Base-by-base conservation (phyloP, 306 rosid species). In the Quercus variabilis region DNA sequence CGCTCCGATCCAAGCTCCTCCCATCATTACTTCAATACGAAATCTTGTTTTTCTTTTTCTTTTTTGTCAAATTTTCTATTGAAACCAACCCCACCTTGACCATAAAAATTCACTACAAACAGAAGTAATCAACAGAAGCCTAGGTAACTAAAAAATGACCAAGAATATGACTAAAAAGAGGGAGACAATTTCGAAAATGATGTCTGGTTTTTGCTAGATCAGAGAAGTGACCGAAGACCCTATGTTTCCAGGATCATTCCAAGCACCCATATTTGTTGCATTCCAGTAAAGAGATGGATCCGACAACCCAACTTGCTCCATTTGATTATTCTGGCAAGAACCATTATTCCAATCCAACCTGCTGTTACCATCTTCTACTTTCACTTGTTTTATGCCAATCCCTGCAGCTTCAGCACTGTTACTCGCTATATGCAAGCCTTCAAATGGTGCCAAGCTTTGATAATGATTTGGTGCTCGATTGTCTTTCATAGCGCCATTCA, bases 1-100 rank as follows among this genome's bases (percentile, higher is more conserved):
- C 94, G 67, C 94, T 92, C 94, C 91, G 94, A 92, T 92, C 98
- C 92, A 89, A 83, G 80, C 91, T 83, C 87, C 86, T 86, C 84
- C 76, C 86, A 78, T 82, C 86, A 52, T 64, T 26, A n/a, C 68
- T 79, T 59, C 78, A 71, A 68, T 65, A 33, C 62, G 55, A 55
- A 71, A 75, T 30, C 68, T 38, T 35, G 30, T 62, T 46, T 30
- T 25, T 20, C 46, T 78, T 81, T 74, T 74, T 43, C 26, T 6
- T 75, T 20, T 65, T 18, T 57, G 69, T 67, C 68, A 28, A 28
- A 58, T 71, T 77, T 83, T 54, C 26, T 69, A 55, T 21, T 83
- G 60, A 68, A 69, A 65, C 56, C 78, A 67, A 71, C 77, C 73
- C 78, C 83, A 58, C 51, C 30, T 56, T 63, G 74, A 78, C 80